Evolutionary conservation across 176 grass and related monocot genomes (phyloP).

Genomic region (Aegilops sharonensis): DNA sequence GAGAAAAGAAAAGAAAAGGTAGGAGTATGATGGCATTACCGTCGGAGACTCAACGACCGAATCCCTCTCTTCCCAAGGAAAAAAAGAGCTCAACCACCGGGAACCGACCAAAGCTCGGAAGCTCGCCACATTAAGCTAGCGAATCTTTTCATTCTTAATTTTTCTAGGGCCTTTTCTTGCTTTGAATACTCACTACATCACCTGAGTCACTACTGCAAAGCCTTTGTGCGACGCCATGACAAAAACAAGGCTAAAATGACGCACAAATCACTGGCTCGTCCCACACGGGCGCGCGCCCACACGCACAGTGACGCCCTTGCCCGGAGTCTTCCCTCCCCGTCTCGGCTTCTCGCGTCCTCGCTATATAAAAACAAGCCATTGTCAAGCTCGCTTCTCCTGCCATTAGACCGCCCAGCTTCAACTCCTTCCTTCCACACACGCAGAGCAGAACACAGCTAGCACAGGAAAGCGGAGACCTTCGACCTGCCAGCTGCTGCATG

Average conservation of each 20-base stretch:
- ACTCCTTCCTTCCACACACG: not conserved
- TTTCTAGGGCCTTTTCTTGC: not conserved
- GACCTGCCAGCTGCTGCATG: not conserved
- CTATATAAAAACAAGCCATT: constrained; percentile 28
- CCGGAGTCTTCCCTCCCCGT: not conserved
- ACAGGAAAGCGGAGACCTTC: not conserved
- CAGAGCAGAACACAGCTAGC: too few species aligned
- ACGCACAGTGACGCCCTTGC: not conserved
- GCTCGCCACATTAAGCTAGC: not conserved
- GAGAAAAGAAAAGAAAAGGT: too few species aligned
- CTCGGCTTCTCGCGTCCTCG: not conserved
- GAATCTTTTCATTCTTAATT: not conserved
- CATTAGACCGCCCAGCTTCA: not conserved
- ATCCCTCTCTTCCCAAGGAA: not conserved
- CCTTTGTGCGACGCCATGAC: not conserved
- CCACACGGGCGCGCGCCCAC: not conserved
- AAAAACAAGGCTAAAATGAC: not conserved
- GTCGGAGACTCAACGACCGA: not conserved
- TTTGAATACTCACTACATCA: not conserved
- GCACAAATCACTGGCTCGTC: not conserved
- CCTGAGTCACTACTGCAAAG: not conserved
- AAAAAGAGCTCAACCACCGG: not conserved
- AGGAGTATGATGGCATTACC: not conserved
- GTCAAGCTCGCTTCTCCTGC: not conserved
- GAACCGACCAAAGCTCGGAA: not conserved